These are phyloP conservation scores for Nidula microcarpa DNA, from an alignment of 768 basidiomycete species.

Conservation along the genomic window DNA sequence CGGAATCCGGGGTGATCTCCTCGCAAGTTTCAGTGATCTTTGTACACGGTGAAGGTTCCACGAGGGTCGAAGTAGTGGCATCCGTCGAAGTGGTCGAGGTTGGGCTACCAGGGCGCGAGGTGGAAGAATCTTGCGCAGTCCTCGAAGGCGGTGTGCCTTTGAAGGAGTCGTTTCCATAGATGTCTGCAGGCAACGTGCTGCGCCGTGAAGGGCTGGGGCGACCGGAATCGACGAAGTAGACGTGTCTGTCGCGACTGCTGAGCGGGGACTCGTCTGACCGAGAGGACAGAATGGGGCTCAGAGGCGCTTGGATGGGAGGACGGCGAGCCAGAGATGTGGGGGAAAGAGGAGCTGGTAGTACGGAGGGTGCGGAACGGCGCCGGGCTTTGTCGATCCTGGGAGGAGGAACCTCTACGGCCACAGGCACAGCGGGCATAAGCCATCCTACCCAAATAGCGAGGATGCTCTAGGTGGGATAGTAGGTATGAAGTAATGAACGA, in stretches of 20 bases:
- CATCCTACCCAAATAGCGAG: slow-evolving; percentile 40
- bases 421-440: slow-evolving; percentile 23
- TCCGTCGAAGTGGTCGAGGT: slow-evolving; percentile 11
- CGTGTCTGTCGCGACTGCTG: slow-evolving; percentile 13
- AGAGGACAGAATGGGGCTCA: slow-evolving; percentile 16
- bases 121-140: background rate
- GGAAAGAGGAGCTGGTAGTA: slow-evolving; percentile 1
- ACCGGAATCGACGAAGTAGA: slow-evolving; percentile 26
- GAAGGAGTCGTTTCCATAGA: background rate
- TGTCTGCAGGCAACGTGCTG: slow-evolving; percentile 11
- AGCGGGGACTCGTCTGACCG: slow-evolving; percentile 7
- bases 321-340: slow-evolving; percentile 11
- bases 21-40: slow-evolving; percentile 7
- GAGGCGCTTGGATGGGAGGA: slow-evolving; percentile 15
- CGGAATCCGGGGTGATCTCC: slow-evolving; percentile 13
- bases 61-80: background rate
- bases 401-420: background rate
- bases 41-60: slow-evolving; percentile 2
- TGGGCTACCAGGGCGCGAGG: slow-evolving; percentile 5
- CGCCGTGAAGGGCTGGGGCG: slow-evolving; percentile 10
- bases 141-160: background rate
- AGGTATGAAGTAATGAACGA: slow-evolving; percentile 3
- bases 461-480: slow-evolving; percentile 28
- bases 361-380: slow-evolving; percentile 6
- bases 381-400: background rate